These are phyloP conservation scores for Tolypocladium sp. DNA, from an alignment of 2,329 filamentous ascomycete genomes.

Conservation along the genomic window DNA sequence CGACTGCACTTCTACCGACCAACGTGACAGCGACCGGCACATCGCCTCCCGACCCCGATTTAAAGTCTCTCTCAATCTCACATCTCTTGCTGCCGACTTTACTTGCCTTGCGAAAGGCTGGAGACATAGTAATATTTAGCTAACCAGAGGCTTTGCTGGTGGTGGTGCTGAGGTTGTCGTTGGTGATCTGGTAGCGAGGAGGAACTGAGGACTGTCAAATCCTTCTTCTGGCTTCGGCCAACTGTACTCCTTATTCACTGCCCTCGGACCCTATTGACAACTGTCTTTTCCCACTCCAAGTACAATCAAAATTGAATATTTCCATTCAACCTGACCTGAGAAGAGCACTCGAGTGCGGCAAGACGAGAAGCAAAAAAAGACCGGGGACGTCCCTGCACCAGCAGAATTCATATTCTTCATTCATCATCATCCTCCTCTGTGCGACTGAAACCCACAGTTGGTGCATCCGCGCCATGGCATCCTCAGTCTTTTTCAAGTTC, in stretches of 20 bases:
- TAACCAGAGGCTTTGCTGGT: constrained; percentile 19
- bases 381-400: neutral
- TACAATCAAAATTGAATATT: constrained; percentile 48
- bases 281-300: constrained; percentile 22
- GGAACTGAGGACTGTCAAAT: constrained; percentile 22
- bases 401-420: neutral
- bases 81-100: neutral
- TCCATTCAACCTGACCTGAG: constrained; percentile 25
- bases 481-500: constrained; percentile 99
- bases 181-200: constrained; percentile 25
- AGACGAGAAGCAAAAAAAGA: constrained; percentile 13
- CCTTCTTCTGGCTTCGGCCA: constrained; percentile 24
- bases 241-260: constrained; percentile 31
- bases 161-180: constrained; percentile 20
- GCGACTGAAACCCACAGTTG: neutral
- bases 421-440: neutral
- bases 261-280: constrained; percentile 24
- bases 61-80: neutral
- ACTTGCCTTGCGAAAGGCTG: constrained; percentile 6
- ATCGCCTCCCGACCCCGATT: neutral
- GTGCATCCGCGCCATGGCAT: constrained; percentile 57
- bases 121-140: constrained; percentile 5
- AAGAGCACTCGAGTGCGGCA: constrained; percentile 28
- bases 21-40: neutral
- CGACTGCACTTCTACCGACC: neutral